Evolutionary conservation across 1,284 basidiomycete genomes (phyloP), one percentile per base, ranked within the genome.

Genomic region (Mrakiaceae sp.): DNA sequence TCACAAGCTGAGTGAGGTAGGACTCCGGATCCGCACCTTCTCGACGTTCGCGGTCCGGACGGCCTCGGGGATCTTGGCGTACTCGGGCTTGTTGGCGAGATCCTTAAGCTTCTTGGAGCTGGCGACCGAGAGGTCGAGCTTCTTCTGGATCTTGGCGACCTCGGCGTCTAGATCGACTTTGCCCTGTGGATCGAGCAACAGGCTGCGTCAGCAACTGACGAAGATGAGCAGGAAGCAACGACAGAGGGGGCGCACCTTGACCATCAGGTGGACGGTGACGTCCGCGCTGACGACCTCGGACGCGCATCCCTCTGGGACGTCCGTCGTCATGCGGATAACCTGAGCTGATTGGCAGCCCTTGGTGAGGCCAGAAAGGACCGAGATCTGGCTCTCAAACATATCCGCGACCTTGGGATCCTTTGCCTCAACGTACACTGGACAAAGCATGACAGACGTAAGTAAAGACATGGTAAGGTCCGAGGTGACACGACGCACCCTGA

Each of bases 281-380:
- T 86, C 85, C 10, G 87, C 79, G 1, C 85, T 87, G 48, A 98
- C 83, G 44, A 90, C 83, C 62, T 84, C 81, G 3, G 88, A 88
- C 4, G 91, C 94, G 74, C 93, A 97, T 12, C 95, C 96, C 2
- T 83, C 79, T 0, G 94, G 93, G 53, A 98, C 82, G 14, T 81
- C 79, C 27, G 74, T 72, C 40, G 81, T 72, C 39, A 80, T 75
- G 27, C 80, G 76, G 40, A 90, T 80, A 59, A 91, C 82, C 58
- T 78, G 77, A 47, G 85, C 82, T 59, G 79, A 81, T 71, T 88
- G 89, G 77, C 90, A 89, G 27, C 92, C 92, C 78, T 98, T 98
- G 69, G 87, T 90, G 57, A 99, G 80, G 10, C 90, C 83, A 14
- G 83, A 77, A 67, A 96, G 87, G 10, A 93, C 92, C 0, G 84